Evolutionary conservation across 2,329 filamentous ascomycete species (phyloP).

Genomic region (Pseudogymnoascus sp.): DNA sequence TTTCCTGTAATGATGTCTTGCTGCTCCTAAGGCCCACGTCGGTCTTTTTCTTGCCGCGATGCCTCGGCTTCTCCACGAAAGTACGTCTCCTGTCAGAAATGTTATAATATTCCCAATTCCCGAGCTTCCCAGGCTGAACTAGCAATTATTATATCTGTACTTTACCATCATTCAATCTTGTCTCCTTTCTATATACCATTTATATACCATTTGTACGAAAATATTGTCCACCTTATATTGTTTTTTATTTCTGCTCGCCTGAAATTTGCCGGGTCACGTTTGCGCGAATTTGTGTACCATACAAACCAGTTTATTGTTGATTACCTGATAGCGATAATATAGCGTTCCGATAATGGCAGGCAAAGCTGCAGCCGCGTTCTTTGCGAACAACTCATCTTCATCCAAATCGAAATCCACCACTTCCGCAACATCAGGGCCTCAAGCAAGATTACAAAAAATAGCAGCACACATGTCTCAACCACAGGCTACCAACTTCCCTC

Average conservation of each 20-base stretch:
- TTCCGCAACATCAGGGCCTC: constrained; percentile 31
- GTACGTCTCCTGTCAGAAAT: constrained; percentile 3
- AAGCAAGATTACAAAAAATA: constrained; percentile 51
- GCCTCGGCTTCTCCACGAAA: constrained; percentile 6
- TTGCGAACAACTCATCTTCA: constrained; percentile 9
- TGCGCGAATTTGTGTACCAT: constrained; percentile 5
- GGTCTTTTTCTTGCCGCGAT: not conserved
- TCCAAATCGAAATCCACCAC: constrained; percentile 10
- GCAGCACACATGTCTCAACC: constrained; percentile 57
- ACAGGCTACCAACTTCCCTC: constrained; percentile 58
- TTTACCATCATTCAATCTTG: constrained; percentile 1
- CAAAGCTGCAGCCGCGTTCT: not conserved
- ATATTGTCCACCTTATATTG: not conserved
- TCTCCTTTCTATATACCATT: not conserved
- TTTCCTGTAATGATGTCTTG: not conserved
- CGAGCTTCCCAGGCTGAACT: not conserved
- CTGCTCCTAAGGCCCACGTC: not conserved
- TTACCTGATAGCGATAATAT: constrained; percentile 6
- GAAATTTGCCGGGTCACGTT: not conserved
- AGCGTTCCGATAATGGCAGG: constrained; percentile 5
- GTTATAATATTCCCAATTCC: constrained; percentile 1
- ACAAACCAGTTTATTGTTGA: not conserved
- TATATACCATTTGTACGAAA: constrained; percentile 5
- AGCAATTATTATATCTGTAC: not conserved
- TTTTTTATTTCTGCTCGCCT: not conserved